A percentile compares a stretch with the other conserved stretches of the same genome.
Evolutionary conservation across 2,329 filamentous ascomycete species (phyloP).

Genomic region (Coniella vitis): DNA sequence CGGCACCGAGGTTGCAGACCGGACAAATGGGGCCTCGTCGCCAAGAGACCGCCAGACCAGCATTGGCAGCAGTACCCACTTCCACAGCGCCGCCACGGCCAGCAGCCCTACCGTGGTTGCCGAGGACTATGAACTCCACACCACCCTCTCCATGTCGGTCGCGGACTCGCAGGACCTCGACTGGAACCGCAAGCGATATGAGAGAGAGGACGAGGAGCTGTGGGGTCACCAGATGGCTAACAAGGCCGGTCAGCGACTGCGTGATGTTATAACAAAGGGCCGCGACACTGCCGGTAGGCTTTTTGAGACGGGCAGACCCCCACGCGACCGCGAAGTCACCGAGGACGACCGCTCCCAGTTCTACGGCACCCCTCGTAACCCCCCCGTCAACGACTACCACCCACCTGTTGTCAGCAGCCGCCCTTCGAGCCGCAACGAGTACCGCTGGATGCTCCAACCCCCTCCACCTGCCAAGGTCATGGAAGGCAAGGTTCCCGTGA

Average conservation of each 20-base stretch:
- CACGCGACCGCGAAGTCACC: conserved; percentile 46
- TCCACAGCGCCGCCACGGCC: conserved; percentile 28
- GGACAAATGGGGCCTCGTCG: conserved; percentile 33
- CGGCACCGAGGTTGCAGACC: conserved; percentile 38
- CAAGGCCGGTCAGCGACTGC: conserved; percentile 47
- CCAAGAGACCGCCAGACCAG: conserved; percentile 20
- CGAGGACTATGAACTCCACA: conserved; percentile 36
- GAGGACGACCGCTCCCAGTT: conserved; percentile 49
- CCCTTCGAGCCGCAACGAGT: conserved; percentile 61
- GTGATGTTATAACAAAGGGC: conserved; percentile 53
- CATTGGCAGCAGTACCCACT: conserved; percentile 23
- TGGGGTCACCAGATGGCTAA: conserved; percentile 58
- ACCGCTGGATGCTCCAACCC: conserved; percentile 88
- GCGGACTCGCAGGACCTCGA: conserved; percentile 35
- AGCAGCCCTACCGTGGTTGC: conserved; percentile 40
- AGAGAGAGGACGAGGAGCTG: conserved; percentile 80
- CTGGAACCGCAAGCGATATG: conserved; percentile 74
- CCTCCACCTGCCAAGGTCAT: conserved; percentile 86
- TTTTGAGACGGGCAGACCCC: conserved; percentile 42
- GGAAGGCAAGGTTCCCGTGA: conserved; percentile 73
- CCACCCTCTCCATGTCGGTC: conserved; percentile 32
- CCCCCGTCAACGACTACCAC: conserved; percentile 79
- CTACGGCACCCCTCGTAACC: conserved; percentile 54
- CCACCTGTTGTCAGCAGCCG: conserved; percentile 76
- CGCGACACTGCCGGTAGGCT: conserved; percentile 47